phyloP scores from a whole-genome alignment of 2,329 filamentous ascomycete species.

The Calcarisporium arbuscula region DNA sequence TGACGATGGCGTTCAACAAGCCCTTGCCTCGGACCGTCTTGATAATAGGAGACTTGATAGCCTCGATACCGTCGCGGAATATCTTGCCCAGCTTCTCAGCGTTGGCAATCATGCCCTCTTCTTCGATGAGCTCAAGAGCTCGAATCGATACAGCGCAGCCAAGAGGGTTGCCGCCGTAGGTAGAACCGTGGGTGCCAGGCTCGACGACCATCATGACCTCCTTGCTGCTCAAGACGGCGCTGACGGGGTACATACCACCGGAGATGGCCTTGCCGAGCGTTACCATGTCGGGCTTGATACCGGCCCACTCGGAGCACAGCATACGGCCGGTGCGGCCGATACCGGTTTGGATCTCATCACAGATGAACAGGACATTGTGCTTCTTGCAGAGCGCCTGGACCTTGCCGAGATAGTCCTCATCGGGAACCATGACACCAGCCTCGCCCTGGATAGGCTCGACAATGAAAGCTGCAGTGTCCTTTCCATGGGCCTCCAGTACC shows the following conservation, averaged over 20 bases:
- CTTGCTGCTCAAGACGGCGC: conserved; percentile 78
- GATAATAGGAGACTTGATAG: conserved; percentile 75
- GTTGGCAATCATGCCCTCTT: conserved; percentile 79
- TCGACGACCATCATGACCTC: conserved; percentile 95
- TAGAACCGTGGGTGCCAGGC: conserved; percentile 93
- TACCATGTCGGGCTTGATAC: conserved; percentile 91
- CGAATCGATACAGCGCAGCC: conserved; percentile 94
- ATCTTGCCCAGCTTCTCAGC: conserved; percentile 75
- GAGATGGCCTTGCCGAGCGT: conserved; percentile 96
- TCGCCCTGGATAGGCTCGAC: conserved; percentile 97
- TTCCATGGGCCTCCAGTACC: conserved; percentile 72
- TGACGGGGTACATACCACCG: conserved; percentile 98
- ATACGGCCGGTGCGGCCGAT: conserved; percentile 92
- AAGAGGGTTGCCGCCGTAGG: conserved; percentile 96
- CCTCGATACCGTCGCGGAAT: conserved; percentile 72
- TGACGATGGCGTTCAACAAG: conserved; percentile 89
- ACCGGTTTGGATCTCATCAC: conserved; percentile 97
- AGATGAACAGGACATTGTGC: conserved; percentile 93
- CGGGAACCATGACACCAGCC: conserved; percentile 91
- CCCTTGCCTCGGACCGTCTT: conserved; percentile 84
- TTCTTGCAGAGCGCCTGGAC: conserved; percentile 84
- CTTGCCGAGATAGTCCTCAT: conserved; percentile 76
- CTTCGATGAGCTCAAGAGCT: conserved; percentile 86
- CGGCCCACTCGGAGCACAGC: conserved; percentile 90
- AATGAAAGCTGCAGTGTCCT: conserved; percentile 84